Percentiles rank a stretch among this genome's conserved stretches.
phyloP scores from a whole-genome alignment of 1,284 basidiomycete species.

The Mycena citricolor region DNA sequence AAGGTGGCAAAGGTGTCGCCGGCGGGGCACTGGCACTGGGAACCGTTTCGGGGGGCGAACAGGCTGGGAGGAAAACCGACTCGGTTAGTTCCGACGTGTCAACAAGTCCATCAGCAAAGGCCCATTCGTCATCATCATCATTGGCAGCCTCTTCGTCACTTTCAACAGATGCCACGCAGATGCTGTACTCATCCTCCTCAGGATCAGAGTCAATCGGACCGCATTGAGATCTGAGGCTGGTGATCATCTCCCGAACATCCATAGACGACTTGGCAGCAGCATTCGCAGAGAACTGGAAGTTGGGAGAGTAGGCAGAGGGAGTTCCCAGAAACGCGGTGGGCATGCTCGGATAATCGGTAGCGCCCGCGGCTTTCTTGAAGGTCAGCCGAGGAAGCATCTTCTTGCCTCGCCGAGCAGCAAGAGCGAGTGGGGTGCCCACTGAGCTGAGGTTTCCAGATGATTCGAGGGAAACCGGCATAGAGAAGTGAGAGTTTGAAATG shows the following conservation, averaged over 20 bases:
- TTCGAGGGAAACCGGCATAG: conserved; percentile 46
- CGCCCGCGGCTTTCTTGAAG: conserved; percentile 30
- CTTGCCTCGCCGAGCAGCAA: conserved; percentile 57
- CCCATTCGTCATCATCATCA: conserved; percentile 45
- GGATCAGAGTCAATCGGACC: conserved; percentile 27
- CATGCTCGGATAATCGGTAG: conserved; percentile 51
- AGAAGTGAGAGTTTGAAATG: conserved; percentile 50
- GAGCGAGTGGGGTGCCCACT: conserved; percentile 29
- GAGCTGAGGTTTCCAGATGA: conserved; percentile 34
- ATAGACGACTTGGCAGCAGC: conserved; percentile 33
- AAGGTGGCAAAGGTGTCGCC: conserved; percentile 27
- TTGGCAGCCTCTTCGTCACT: too few relatives aligned
- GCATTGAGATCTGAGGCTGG: conserved; percentile 44
- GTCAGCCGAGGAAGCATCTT: conserved; percentile 42
- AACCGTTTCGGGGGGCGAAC: conserved; percentile 3
- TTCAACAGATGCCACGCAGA: conserved; percentile 1
- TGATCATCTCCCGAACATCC: conserved; percentile 57
- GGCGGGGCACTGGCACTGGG: conserved; percentile 25
- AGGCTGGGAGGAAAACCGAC: conserved; percentile 13
- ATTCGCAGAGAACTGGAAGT: conserved; percentile 35
- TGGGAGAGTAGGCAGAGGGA: conserved; percentile 45
- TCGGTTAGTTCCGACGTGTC: conserved; percentile 6
- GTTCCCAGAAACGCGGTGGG: conserved; percentile 63
- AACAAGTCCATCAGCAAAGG: conserved; percentile 39
- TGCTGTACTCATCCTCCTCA: conserved; percentile 15